Base-by-base conservation (phyloP, 768 basidiomycete species). In the Zangia roseola region DNA sequence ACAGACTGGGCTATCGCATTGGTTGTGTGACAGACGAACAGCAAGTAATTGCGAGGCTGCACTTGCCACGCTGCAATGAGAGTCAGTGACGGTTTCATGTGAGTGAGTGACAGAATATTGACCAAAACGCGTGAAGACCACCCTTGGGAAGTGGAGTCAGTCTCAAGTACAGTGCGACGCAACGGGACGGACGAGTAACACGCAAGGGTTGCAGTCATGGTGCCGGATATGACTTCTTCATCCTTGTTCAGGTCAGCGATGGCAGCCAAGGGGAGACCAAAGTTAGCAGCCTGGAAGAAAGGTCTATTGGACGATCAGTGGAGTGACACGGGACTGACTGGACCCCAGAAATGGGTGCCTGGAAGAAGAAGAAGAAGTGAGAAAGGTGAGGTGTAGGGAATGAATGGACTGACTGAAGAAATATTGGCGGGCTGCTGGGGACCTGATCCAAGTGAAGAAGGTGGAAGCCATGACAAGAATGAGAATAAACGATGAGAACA, bases 331-430 rank as follows among this genome's bases (percentile, higher is more conserved):
- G 49, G 59, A 83, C 90, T 67, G 53, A 95, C 94, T 52, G 94
- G 94, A 58, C 94, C 94, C 94, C 94, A 97, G 76, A 97, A 97
- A 71, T 97, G 94, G 54, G 94, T 97, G 64, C 93, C 93, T 95
- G 49, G 26, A 46, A 40, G 51, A 51, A 24, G 47, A 23, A 54
- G 65, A n/a, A 64, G 59, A 50, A 31, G n/a, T 19, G n/a, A 49
- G 50, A 45, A 43, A 17, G 12, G 21, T 48, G 25, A 6, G 7
- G 34, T 55, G 33, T 19, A 42, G 23, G 30, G 20, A 6, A 12
- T 28, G 6, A 6, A n/a, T 19, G 24, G 21, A 76, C 93, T 55
- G 54, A 92, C 94, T 97, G 74, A 97, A 89, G 74, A 97, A 95
- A 71, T 97, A 97, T 58, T 94, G 82, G 59, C 91, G 78, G 17